Conservation (phyloP, 1,139 yeast genomes). For the Diutina sp. region DNA sequence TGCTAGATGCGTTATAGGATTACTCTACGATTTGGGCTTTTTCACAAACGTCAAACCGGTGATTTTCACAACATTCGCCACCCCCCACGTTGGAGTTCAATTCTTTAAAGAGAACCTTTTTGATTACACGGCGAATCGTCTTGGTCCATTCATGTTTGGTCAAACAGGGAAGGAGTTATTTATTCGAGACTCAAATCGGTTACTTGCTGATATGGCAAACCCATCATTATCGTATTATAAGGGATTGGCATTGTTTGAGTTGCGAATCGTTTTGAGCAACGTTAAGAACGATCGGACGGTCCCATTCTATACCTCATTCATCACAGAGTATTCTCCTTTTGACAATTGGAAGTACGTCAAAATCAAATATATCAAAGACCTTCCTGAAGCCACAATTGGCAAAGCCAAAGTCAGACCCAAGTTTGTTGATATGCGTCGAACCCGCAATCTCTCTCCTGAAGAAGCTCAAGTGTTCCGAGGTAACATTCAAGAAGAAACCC, state of each 20-base stretch:
- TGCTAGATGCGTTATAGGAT: constrained; percentile 58
- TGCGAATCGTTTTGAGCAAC: constrained; percentile 57
- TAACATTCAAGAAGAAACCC: constrained; percentile 27
- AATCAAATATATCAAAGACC: constrained; percentile 24
- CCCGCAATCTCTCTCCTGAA: constrained; percentile 3
- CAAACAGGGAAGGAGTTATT: constrained; percentile 67
- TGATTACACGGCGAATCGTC: constrained; percentile 34
- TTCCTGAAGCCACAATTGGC: constrained; percentile 23
- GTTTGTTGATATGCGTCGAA: constrained; percentile 34
- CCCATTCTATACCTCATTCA: constrained; percentile 39
- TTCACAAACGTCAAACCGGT: constrained; percentile 52
- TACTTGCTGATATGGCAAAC: constrained; percentile 37
- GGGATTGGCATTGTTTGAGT: constrained; percentile 35
- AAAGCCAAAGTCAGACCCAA: constrained; percentile 31
- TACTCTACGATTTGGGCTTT: constrained; percentile 37
- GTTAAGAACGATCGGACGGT: constrained; percentile 60
- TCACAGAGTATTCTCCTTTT: constrained; percentile 38
- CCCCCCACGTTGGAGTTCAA: constrained; percentile 77
- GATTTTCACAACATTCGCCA: constrained; percentile 70
- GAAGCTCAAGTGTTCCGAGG: constrained; percentile 5
- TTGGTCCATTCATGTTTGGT: constrained; percentile 60
- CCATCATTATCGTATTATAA: constrained; percentile 35
- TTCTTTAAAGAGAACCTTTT: constrained; percentile 29
- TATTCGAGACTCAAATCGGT: constrained; percentile 28
- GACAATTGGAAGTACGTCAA: constrained; percentile 27